Evolutionary conservation across 78 protist species (phyloP).

Genomic region (Dictyostelium intermedium): DNA sequence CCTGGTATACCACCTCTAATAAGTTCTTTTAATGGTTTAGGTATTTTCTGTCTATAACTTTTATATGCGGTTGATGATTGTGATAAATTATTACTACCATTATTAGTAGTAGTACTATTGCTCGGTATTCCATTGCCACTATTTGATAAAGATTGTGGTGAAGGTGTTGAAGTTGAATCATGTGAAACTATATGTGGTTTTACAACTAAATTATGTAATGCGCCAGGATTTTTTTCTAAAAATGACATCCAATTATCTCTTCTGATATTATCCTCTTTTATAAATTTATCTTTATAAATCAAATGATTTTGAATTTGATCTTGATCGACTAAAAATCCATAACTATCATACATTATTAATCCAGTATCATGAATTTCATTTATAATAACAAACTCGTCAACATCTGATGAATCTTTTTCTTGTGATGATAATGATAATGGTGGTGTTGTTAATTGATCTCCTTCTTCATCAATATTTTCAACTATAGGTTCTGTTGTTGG

Average conservation of each 20-base stretch:
- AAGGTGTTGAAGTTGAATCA: neutral
- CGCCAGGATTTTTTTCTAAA: slow-evolving; percentile 31
- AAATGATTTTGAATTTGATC: slow-evolving; percentile 49
- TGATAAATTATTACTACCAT: neutral
- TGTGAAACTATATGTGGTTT: neutral
- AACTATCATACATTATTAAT: slow-evolving; percentile 35
- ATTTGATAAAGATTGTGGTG: neutral
- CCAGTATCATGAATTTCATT: neutral
- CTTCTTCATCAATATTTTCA: neutral
- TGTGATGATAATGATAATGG: neutral
- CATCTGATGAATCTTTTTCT: slow-evolving; percentile 3
- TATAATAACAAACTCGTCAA: slow-evolving; percentile 34
- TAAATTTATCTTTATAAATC: slow-evolving; percentile 54
- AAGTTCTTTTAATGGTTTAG: slow-evolving; percentile 32
- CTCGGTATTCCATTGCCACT: neutral
- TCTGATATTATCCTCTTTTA: neutral
- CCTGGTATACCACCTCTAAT: slow-evolving; percentile 55
- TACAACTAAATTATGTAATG: neutral
- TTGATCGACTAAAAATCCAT: slow-evolving; percentile 63
- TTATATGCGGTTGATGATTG: neutral
- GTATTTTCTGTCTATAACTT: slow-evolving; percentile 19
- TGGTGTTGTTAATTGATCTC: neutral
- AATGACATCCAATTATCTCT: slow-evolving; percentile 25
- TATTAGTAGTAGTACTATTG: too few relatives aligned
- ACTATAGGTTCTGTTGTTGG: neutral